Conservation (phyloP, 2,329 filamentous ascomycete genomes). For the Colletotrichum shisoi region DNA sequence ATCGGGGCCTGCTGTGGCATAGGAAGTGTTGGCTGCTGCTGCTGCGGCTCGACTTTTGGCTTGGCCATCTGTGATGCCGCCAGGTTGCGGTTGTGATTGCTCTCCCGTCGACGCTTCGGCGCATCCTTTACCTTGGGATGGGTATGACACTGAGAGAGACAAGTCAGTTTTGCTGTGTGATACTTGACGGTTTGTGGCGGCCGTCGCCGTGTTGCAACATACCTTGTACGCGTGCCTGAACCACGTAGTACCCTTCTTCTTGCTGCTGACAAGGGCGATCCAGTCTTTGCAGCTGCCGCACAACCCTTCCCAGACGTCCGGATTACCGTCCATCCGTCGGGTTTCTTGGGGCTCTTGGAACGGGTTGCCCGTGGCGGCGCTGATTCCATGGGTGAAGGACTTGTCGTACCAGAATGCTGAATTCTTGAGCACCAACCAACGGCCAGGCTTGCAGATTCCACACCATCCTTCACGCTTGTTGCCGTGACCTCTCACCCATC, state of each 20-base stretch:
- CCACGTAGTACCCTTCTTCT: constrained; percentile 93
- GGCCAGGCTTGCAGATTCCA: constrained; percentile 83
- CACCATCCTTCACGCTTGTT: constrained; percentile 92
- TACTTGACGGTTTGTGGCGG: constrained; percentile 37
- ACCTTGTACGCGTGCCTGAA: constrained; percentile 90
- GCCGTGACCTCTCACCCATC: constrained; percentile 84
- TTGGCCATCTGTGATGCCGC: constrained; percentile 56
- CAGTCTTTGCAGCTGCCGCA: constrained; percentile 82
- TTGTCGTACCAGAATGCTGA: constrained; percentile 95
- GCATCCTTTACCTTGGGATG: constrained; percentile 76
- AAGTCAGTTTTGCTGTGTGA: constrained; percentile 28
- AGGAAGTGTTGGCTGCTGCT: constrained; percentile 41
- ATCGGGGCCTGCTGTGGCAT: constrained; percentile 42
- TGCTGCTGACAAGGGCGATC: constrained; percentile 82
- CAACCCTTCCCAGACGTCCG: constrained; percentile 81
- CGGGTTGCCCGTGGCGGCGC: constrained; percentile 77
- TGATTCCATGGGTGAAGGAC: constrained; percentile 87
- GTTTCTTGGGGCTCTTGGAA: constrained; percentile 81
- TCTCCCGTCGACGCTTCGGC: constrained; percentile 72
- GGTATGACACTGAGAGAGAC: constrained; percentile 66
- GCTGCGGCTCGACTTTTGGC: constrained; percentile 56
- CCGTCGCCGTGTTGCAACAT: constrained; percentile 47
- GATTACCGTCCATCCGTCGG: constrained; percentile 78
- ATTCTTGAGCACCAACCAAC: constrained; percentile 89
- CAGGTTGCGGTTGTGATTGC: constrained; percentile 58